Percentiles rank a stretch among this genome's conserved stretches.
These are phyloP conservation scores for Podila epigama DNA, from an alignment of 192 early-diverging fungal genomes.

Conservation along the genomic window DNA sequence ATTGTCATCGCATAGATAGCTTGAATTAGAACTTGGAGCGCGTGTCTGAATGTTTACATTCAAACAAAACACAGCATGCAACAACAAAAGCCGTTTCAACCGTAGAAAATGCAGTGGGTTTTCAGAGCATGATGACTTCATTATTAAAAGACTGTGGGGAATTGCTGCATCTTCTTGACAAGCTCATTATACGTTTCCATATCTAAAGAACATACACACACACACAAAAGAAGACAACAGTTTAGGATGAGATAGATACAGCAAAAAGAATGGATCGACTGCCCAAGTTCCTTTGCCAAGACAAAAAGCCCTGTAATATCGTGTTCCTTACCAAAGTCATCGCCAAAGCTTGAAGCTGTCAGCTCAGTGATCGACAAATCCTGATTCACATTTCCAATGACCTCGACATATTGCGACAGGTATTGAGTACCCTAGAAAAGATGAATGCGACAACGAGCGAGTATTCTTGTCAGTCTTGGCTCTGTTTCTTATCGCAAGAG, in stretches of 20 bases:
- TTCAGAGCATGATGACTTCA: background rate
- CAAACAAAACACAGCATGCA: too few species aligned
- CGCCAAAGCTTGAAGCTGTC: conserved; percentile 28
- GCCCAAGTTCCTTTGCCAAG: background rate
- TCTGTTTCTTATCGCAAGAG: background rate
- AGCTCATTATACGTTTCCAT: conserved; percentile 29
- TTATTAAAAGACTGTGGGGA: conserved; percentile 26
- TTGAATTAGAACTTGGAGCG: background rate
- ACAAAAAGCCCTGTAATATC: background rate
- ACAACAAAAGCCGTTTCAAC: background rate
- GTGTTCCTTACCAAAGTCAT: conserved; percentile 23
- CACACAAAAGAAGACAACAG: background rate
- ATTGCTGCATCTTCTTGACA: conserved; percentile 23
- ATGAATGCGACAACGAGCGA: too few species aligned
- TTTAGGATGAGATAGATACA: background rate
- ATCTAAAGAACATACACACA: background rate
- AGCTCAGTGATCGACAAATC: conserved; percentile 27
- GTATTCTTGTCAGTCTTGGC: background rate
- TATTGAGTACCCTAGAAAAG: conserved; percentile 33
- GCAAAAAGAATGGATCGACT: background rate
- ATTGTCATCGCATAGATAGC: background rate
- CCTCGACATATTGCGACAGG: conserved; percentile 24
- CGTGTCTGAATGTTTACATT: too few species aligned
- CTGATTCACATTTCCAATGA: conserved; percentile 31
- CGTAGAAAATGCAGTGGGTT: too few species aligned